A percentile compares a stretch with the other conserved stretches of the same genome.
phyloP scores from a whole-genome alignment of 1,284 basidiomycete genomes.

The Apiotrichum porosum region DNA sequence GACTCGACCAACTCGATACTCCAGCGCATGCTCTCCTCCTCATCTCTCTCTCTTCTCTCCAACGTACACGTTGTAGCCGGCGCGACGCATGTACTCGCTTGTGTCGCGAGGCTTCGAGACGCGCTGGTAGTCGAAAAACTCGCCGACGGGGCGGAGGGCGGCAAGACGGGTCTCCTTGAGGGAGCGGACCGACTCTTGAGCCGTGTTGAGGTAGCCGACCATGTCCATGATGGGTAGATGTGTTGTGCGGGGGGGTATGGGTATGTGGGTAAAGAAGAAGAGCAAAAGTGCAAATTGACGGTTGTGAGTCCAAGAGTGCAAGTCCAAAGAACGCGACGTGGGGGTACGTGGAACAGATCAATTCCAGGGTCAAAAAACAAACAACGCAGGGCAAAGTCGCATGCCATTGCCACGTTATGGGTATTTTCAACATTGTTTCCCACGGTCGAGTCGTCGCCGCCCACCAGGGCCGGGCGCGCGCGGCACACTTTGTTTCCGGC shows the following conservation, averaged over 20 bases:
- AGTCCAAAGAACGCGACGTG: not conserved
- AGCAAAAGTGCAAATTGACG: too few species aligned
- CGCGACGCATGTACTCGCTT: slow-evolving; percentile 52
- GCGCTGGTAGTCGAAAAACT: slow-evolving; percentile 80
- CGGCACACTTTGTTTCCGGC: too few species aligned
- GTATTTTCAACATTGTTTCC: too few species aligned
- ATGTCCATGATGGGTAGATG: slow-evolving; percentile 32
- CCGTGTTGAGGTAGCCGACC: slow-evolving; percentile 51
- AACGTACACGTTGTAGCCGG: slow-evolving; percentile 39
- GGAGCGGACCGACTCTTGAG: slow-evolving; percentile 65
- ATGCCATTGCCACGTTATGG: too few species aligned
- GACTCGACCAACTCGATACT: too few species aligned
- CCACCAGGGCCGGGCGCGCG: too few species aligned
- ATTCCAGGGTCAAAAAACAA: not conserved
- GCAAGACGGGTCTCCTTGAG: slow-evolving; percentile 81
- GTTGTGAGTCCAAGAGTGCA: too few species aligned
- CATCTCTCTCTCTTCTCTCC: not conserved
- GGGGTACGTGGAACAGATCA: not conserved
- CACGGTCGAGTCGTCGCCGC: too few species aligned
- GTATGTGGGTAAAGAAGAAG: not conserved
- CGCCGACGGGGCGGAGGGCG: slow-evolving; percentile 67
- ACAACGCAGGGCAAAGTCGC: too few species aligned
- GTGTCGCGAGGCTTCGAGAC: slow-evolving; percentile 66
- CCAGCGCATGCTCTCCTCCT: too few species aligned
- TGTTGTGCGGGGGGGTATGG: not conserved